A percentile compares a stretch with the other conserved stretches of the same genome.
These are phyloP conservation scores for Ambrosiella cleistominuta DNA, from an alignment of 2,329 filamentous ascomycete species.

Conservation along the genomic window DNA sequence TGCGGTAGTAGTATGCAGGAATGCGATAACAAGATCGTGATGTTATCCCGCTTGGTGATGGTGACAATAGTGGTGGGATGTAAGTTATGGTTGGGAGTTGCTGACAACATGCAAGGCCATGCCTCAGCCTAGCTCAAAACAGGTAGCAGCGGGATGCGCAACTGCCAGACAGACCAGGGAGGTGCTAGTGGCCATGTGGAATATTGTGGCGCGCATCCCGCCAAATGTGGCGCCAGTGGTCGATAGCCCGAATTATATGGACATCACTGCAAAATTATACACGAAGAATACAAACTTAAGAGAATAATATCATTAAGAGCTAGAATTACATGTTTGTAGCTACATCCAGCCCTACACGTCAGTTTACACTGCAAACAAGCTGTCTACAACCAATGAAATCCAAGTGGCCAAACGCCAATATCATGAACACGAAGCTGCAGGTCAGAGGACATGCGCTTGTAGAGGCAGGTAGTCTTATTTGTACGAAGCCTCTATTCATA, in stretches of 20 bases:
- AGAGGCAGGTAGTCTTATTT: too few species aligned
- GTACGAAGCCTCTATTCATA: too few species aligned
- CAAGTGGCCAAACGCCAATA: neutral
- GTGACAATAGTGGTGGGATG: slow-evolving; percentile 1
- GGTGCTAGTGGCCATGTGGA: slow-evolving; percentile 1
- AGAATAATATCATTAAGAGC: neutral
- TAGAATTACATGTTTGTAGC: neutral
- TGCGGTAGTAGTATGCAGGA: neutral
- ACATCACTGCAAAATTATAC: too few species aligned
- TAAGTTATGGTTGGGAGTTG: neutral
- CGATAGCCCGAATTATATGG: neutral
- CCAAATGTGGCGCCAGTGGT: neutral
- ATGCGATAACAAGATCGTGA: slow-evolving; percentile 1
- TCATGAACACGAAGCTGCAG: neutral
- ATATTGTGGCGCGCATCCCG: slow-evolving; percentile 3
- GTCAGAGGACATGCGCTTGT: neutral
- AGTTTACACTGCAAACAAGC: neutral
- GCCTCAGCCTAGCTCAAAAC: slow-evolving; percentile 11
- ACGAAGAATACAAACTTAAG: too few species aligned
- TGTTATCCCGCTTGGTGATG: neutral
- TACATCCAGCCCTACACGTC: neutral
- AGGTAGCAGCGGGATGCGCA: slow-evolving; percentile 13
- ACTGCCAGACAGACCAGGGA: neutral
- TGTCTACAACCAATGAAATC: neutral
- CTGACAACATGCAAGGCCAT: slow-evolving; percentile 12